A percentile compares a stretch with the other conserved stretches of the same genome.
phyloP scores from a whole-genome alignment of 441 rosid species.

The Metrosideros polymorpha region DNA sequence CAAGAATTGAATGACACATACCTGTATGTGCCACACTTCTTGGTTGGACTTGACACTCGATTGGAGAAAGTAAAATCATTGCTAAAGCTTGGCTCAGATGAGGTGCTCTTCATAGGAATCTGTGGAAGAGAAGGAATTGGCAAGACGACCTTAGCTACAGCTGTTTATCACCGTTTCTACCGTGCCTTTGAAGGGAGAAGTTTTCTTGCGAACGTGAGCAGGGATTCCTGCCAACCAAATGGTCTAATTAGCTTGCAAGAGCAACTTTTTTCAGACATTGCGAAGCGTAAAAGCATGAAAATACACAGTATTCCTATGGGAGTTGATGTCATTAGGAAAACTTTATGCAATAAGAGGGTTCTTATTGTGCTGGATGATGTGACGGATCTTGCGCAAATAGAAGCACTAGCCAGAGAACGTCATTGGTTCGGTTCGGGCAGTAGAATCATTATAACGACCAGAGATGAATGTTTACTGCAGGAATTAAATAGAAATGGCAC shows the following conservation, averaged over 20 bases:
- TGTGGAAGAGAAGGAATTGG: neutral
- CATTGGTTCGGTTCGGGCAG: neutral
- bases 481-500: neutral
- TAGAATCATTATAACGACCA: neutral
- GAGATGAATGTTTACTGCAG: neutral
- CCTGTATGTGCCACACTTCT: neutral
- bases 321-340: neutral
- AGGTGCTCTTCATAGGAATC: neutral
- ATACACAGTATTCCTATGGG: neutral
- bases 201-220: neutral
- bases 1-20: neutral
- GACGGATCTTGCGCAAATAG: neutral
- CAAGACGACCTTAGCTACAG: neutral
- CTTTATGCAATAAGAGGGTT: neutral
- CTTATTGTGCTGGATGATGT: slow-evolving; percentile 17
- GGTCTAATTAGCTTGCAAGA: neutral
- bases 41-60: neutral
- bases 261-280: neutral
- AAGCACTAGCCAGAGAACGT: neutral
- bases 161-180: neutral
- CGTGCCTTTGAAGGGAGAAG: neutral
- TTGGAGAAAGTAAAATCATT: neutral
- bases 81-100: neutral
- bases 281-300: neutral
- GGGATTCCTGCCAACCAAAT: neutral